Percentiles rank a stretch among this genome's conserved stretches.
Conservation (phyloP, 257 asterid species). For the Lycium barbarum region DNA sequence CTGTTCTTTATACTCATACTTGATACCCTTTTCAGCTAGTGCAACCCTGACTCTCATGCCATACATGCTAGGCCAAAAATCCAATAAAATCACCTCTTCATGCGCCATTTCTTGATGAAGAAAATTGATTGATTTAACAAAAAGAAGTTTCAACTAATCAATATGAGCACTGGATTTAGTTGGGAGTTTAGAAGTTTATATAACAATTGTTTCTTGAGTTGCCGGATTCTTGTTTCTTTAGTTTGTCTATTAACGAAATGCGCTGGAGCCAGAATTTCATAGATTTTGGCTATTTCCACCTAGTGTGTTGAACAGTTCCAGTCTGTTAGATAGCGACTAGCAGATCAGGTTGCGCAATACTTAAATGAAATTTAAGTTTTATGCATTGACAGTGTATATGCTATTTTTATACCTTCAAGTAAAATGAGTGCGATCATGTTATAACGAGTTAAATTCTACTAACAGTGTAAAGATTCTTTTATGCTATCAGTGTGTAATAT, state of each 20-base stretch:
- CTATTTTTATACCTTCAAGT: not conserved
- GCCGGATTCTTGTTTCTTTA: not conserved
- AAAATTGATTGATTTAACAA: not conserved
- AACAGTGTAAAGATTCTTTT: too few species aligned
- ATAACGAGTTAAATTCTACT: not conserved
- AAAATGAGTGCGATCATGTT: not conserved
- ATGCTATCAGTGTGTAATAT: too few species aligned
- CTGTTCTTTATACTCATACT: slow-evolving; percentile 51
- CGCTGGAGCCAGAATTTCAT: not conserved
- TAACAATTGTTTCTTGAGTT: not conserved
- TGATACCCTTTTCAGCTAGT: slow-evolving; percentile 52
- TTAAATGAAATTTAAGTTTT: not conserved
- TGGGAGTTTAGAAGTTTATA: not conserved
- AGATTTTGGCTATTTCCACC: not conserved
- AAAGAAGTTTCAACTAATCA: not conserved
- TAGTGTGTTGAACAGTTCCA: not conserved
- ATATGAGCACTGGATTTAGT: not conserved
- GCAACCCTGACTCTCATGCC: slow-evolving; percentile 58
- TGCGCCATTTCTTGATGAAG: not conserved
- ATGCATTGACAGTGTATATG: not conserved
- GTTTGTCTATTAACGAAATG: slow-evolving; percentile 3
- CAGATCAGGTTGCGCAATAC: not conserved
- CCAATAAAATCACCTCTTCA: slow-evolving; percentile 39
- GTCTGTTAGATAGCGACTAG: not conserved
- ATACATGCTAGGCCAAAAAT: slow-evolving; percentile 43